Percentiles rank a stretch among this genome's conserved stretches.
Conservation (phyloP, 805 yeast species). For the Zygosaccharomyces rouxii region DNA sequence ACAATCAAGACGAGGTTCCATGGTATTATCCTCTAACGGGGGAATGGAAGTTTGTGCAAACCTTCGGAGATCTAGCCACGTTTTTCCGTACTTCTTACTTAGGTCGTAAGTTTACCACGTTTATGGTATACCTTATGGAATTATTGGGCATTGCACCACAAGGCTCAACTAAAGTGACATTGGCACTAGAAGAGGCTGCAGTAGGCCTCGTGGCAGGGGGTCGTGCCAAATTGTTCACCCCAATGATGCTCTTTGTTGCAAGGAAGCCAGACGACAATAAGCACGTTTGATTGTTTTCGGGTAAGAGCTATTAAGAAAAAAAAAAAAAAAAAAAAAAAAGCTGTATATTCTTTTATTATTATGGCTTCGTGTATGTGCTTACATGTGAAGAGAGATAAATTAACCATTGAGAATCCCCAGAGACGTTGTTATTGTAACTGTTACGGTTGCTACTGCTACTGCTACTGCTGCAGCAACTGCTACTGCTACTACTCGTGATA, state of each 20-base stretch:
- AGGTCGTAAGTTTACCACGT: slow-evolving; percentile 85
- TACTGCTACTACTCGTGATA: background rate
- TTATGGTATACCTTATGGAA: slow-evolving; percentile 77
- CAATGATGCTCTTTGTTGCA: slow-evolving; percentile 92
- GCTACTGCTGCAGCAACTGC: background rate
- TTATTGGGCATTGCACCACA: slow-evolving; percentile 83
- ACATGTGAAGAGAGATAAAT: background rate
- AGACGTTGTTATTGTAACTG: background rate
- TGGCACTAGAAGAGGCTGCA: slow-evolving; percentile 95
- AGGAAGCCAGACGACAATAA: slow-evolving; percentile 56
- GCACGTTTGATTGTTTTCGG: background rate
- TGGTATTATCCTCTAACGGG: slow-evolving; percentile 98
- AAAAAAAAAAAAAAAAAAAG: background rate
- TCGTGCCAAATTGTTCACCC: slow-evolving; percentile 82
- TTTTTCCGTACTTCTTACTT: slow-evolving; percentile 80
- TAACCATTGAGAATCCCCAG: background rate
- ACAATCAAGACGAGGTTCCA: slow-evolving; percentile 75
- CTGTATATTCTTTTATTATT: slow-evolving; percentile 4
- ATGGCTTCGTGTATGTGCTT: background rate
- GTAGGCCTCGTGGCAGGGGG: slow-evolving; percentile 94
- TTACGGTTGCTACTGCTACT: background rate
- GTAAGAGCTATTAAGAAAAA: background rate
- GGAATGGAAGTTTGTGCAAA: slow-evolving; percentile 83
- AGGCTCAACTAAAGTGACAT: slow-evolving; percentile 86
- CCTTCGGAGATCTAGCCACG: slow-evolving; percentile 71